Conservation (phyloP, 2,329 filamentous ascomycete genomes). For the Coniochaeta prunicola region DNA sequence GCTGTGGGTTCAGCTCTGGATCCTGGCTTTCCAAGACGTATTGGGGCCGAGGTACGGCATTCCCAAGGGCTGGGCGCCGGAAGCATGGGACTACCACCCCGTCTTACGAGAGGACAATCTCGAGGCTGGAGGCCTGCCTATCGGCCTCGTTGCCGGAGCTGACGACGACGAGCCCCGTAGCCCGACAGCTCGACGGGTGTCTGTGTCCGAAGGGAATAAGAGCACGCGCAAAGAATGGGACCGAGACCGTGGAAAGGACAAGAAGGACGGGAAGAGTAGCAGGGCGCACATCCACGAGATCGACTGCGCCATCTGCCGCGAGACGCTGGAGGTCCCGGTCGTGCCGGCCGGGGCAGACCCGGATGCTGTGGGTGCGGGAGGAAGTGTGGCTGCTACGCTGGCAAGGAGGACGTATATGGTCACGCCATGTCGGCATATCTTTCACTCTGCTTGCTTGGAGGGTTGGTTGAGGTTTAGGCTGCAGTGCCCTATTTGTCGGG, state of each 20-base stretch:
- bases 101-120: conserved; percentile 75
- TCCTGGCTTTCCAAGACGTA: conserved; percentile 75
- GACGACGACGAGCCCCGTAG: not conserved
- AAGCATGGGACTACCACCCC: conserved; percentile 92
- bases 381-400: conserved; percentile 60
- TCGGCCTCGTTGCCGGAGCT: conserved; percentile 51
- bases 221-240: conserved; percentile 24
- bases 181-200: conserved; percentile 11
- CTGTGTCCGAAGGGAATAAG: not conserved
- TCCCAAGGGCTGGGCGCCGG: conserved; percentile 58
- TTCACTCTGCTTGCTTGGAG: conserved; percentile 85
- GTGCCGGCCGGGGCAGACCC: conserved; percentile 51
- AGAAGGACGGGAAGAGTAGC: conserved; percentile 9
- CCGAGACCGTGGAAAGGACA: conserved; percentile 20
- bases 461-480: conserved; percentile 92
- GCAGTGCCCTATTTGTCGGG: conserved; percentile 92
- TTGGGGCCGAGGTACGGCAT: conserved; percentile 85
- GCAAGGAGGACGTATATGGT: conserved; percentile 89
- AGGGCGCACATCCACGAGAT: conserved; percentile 44
- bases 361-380: conserved; percentile 19
- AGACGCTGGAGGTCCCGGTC: conserved; percentile 83
- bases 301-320: conserved; percentile 93
- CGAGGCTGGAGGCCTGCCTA: conserved; percentile 72
- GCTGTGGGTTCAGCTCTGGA: conserved; percentile 80
- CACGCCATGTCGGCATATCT: conserved; percentile 92